Evolutionary conservation across 2,329 filamentous ascomycete genomes (phyloP).

Genomic region (Neofusicoccum kwambonambiense): DNA sequence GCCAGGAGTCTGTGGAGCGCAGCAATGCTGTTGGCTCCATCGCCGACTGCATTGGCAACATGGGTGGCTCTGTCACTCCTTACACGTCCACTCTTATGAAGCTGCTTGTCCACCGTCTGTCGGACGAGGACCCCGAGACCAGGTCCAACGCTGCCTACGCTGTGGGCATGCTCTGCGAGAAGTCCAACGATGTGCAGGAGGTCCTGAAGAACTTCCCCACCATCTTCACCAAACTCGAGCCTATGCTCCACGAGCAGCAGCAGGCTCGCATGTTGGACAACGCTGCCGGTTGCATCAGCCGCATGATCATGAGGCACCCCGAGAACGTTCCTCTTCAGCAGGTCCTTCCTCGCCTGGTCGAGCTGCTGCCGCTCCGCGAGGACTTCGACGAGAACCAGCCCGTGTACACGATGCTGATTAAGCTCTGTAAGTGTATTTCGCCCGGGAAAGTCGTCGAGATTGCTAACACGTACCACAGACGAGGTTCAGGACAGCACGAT

Average conservation of each 20-base stretch:
- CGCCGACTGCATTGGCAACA: conserved; percentile 84
- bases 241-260: conserved; percentile 72
- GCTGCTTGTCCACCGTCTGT: conserved; percentile 79
- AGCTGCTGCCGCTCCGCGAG: conserved; percentile 81
- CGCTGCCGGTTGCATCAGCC: conserved; percentile 82
- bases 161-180: conserved; percentile 77
- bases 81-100: conserved; percentile 76
- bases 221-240: conserved; percentile 83
- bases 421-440: conserved; percentile 64
- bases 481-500: conserved; percentile 56
- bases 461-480: not conserved
- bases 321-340: conserved; percentile 76
- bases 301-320: conserved; percentile 90
- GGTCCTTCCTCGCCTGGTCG: conserved; percentile 76
- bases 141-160: conserved; percentile 96
- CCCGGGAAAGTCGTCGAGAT: not conserved
- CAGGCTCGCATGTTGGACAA: conserved; percentile 88
- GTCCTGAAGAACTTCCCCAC: conserved; percentile 72
- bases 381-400: conserved; percentile 97
- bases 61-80: conserved; percentile 76
- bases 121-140: conserved; percentile 85
- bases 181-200: conserved; percentile 71
- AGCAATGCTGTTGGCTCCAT: conserved; percentile 88
- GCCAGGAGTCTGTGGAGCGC: conserved; percentile 81
- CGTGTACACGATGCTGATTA: conserved; percentile 84